A percentile compares a stretch with the other conserved stretches of the same genome.
Conservation (phyloP, 139 green algal genomes). For the Penium margaritaceum region DNA sequence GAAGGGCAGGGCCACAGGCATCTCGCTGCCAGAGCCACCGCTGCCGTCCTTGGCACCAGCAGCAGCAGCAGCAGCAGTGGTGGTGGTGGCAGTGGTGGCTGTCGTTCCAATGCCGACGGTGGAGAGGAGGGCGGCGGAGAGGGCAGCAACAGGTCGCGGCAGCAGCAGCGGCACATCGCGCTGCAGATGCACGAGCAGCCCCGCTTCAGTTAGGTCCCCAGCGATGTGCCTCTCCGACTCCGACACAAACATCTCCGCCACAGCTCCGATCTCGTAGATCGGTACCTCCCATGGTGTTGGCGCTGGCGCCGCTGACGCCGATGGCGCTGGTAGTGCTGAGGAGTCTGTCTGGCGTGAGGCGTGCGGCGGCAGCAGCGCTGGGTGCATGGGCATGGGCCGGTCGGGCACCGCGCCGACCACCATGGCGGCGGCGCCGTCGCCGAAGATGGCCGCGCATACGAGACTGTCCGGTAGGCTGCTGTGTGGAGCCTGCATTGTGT, state of each 20-base stretch:
- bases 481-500: slow-evolving; percentile 9
- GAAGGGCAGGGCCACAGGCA: no score
- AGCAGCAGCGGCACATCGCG: slow-evolving; percentile 17
- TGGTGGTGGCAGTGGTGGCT: no score
- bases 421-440: slow-evolving; percentile 6
- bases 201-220: slow-evolving; percentile 1
- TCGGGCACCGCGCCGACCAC: background rate
- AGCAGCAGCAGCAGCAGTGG: no score
- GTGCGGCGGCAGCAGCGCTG: background rate
- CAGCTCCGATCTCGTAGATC: background rate
- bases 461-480: background rate
- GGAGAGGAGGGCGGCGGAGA: no score
- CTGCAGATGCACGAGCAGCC: slow-evolving; percentile 7
- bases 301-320: slow-evolving; percentile 3
- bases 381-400: background rate
- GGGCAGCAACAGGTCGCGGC: no score
- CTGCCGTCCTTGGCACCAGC: no score
- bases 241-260: slow-evolving; percentile 8
- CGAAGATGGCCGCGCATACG: background rate
- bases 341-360: no score
- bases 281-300: background rate
- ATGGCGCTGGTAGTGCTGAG: no score
- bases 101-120: no score
- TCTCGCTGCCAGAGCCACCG: no score
- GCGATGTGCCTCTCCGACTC: background rate